phyloP scores from a whole-genome alignment of 805 yeast species.

The Lipomyces sp. region DNA sequence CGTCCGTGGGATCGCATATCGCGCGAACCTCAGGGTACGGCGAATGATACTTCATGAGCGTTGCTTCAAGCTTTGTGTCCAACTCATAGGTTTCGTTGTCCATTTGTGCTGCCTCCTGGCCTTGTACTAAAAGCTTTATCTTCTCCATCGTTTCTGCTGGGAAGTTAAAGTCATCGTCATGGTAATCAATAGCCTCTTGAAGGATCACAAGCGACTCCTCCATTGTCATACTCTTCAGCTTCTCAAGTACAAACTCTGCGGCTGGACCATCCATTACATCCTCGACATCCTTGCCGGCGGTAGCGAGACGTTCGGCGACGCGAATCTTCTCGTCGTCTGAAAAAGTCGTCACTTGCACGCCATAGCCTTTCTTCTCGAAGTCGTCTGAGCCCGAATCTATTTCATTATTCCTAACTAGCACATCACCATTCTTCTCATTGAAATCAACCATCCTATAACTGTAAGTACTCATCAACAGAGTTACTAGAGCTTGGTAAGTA shows the following conservation, averaged over 20 bases:
- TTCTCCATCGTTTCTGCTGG: constrained; percentile 48
- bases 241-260: constrained; percentile 22
- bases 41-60: constrained; percentile 17
- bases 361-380: background rate
- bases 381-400: constrained; percentile 6
- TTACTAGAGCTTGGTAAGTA: background rate
- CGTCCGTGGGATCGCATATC: constrained; percentile 61
- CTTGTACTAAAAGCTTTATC: constrained; percentile 43
- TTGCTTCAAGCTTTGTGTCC: constrained; percentile 43
- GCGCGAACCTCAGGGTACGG: constrained; percentile 74
- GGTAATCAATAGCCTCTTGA: constrained; percentile 49
- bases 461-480: background rate
- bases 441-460: background rate
- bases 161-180: constrained; percentile 56
- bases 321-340: background rate
- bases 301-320: constrained; percentile 2
- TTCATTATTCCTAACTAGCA: background rate
- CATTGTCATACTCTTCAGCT: constrained; percentile 24
- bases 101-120: constrained; percentile 39
- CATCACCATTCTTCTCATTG: background rate
- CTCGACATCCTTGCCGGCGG: constrained; percentile 2
- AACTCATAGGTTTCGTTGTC: constrained; percentile 25
- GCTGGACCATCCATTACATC: constrained; percentile 4
- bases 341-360: background rate
- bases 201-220: constrained; percentile 52